A percentile compares a stretch with the other conserved stretches of the same genome.
Evolutionary conservation across 2,329 filamentous ascomycete genomes (phyloP).

Genomic region (Talaromyces funiculosus): DNA sequence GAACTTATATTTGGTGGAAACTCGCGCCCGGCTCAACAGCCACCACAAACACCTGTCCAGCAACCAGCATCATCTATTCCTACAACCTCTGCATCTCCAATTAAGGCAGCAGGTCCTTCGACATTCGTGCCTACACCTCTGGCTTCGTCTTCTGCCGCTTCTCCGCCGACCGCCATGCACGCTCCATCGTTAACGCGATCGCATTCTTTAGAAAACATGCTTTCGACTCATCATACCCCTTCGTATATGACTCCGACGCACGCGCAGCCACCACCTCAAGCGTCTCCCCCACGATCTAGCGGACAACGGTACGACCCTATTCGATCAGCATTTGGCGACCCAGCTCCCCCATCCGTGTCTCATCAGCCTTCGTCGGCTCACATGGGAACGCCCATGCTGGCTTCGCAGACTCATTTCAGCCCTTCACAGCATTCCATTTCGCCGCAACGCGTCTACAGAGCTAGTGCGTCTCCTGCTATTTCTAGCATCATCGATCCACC

Average conservation of each 20-base stretch:
- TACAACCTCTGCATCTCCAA: conserved; percentile 9
- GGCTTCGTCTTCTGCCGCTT: neutral
- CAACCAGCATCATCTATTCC: conserved; percentile 23
- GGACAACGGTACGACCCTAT: conserved; percentile 88
- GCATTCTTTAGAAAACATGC: conserved; percentile 12
- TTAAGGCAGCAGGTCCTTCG: conserved; percentile 2
- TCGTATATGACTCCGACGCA: conserved; percentile 19
- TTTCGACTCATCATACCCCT: conserved; percentile 13
- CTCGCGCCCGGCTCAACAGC: conserved; percentile 17
- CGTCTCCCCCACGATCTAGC: conserved; percentile 52
- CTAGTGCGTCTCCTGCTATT: conserved; percentile 88
- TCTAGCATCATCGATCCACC: conserved; percentile 79
- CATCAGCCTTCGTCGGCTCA: conserved; percentile 50
- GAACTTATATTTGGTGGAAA: conserved; percentile 33
- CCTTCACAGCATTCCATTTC: conserved; percentile 43
- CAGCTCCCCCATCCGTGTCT: conserved; percentile 34
- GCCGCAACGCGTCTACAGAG: conserved; percentile 53
- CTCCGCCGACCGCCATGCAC: conserved; percentile 9
- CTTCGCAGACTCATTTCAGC: conserved; percentile 29
- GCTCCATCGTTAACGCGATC: conserved; percentile 10
- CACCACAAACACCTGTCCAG: conserved; percentile 21
- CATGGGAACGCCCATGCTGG: conserved; percentile 54
- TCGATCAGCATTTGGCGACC: conserved; percentile 57
- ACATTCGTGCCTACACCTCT: conserved; percentile 1
- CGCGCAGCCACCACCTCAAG: conserved; percentile 27